Evolutionary conservation across 164 flowering plant genomes (phyloP).

Genomic region (Nymphaea colorata): DNA sequence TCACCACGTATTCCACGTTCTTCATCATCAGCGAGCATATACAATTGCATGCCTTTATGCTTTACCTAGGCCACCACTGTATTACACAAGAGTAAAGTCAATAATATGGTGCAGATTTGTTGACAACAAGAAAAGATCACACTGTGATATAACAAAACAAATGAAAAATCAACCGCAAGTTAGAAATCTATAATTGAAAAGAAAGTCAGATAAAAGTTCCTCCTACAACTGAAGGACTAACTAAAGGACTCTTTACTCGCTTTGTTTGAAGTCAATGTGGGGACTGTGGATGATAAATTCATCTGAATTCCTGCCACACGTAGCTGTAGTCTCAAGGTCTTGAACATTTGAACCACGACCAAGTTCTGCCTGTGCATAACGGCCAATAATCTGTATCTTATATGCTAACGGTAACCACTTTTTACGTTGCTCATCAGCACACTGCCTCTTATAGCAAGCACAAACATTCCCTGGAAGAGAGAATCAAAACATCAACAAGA

Average conservation of each 20-base stretch:
- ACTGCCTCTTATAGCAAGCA: constrained; percentile 96
- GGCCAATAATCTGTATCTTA: constrained; percentile 96
- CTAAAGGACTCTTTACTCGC: constrained; percentile 28
- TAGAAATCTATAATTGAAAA: neutral
- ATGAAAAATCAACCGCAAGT: neutral
- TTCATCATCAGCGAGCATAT: constrained; percentile 62
- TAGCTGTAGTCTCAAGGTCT: constrained; percentile 97
- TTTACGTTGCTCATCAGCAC: constrained; percentile 84
- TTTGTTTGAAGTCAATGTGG: constrained; percentile 89
- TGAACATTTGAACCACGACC: constrained; percentile 99
- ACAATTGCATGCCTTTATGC: constrained; percentile 85
- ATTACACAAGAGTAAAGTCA: constrained; percentile 1
- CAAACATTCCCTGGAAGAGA: constrained; percentile 68
- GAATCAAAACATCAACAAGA: too few relatives aligned
- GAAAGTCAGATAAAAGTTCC: neutral
- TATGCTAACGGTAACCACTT: constrained; percentile 91
- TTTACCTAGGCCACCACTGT: constrained; percentile 98
- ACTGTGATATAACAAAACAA: neutral
- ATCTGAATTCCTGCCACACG: constrained; percentile 79
- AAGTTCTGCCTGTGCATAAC: constrained; percentile 98
- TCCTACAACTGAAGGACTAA: neutral
- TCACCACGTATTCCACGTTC: constrained; percentile 89
- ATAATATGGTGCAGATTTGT: constrained; percentile 1
- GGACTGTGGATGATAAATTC: constrained; percentile 91
- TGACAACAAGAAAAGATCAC: neutral